Base-by-base conservation (phyloP, 2,329 filamentous ascomycete genomes). In the Pseudogymnoascus sp. region DNA sequence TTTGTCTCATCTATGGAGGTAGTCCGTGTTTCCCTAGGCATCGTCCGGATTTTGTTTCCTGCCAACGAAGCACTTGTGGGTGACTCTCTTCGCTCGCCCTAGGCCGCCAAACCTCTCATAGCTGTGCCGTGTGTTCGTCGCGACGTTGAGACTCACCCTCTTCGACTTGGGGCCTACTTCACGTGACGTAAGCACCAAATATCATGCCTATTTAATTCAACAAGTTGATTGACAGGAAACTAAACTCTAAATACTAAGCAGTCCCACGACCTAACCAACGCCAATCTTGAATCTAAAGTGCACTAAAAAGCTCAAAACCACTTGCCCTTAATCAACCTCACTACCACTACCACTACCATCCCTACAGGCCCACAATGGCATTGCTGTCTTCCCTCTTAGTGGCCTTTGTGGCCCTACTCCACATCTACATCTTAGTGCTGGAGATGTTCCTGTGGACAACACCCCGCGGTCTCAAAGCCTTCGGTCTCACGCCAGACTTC, bases 361-460 rank as follows among this genome's bases (percentile, higher is more conserved):
- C 18, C 39, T 43, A 22, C 43, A 30, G 8, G 61, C 30, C 5
- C 15, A 25, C 8, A 43, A 77, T 77, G 75, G 67, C 68, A 14
- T 50, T 71, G 60, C 60, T 76, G 60, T 70, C 73, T 58, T 65
- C 67, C 25, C 37, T 71, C 58, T 69, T 75, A 3, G 74, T 77
- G 6, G 73, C 67, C 68, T 63, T 74, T 50, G 67, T 81, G 57
- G 74, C 74, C 64, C 62, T 68, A 43, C 66, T 78, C 12, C 79
- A 81, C 70, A 68, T 74, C 67, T 81, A 80, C 72, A 80, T 81
- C 65, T 65, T 79, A 60, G 66, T 75, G 12, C 74, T 81, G 8
- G 78, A 81, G 62, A 79, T 78, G 75, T 77, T 79, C 64, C 71
- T 80, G 60, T 81, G 78, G 78, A 78, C 74, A 2, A 75, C 71